phyloP scores from a whole-genome alignment of 139 green algal genomes.

The Monoraphidium neglectum region DNA sequence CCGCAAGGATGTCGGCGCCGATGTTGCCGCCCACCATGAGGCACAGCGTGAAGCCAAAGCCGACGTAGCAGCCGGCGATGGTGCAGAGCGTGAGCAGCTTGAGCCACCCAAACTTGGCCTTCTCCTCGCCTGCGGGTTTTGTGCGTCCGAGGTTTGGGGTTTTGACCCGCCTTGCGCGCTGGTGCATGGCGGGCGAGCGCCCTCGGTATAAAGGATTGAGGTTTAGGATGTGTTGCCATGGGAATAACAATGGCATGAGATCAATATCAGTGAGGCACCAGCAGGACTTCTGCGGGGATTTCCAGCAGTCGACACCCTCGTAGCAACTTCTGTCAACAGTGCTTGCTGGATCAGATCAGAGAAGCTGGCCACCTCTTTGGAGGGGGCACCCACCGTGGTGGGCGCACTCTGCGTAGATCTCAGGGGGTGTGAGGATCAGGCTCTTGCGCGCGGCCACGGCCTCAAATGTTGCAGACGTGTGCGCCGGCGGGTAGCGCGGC shows the following conservation, averaged over 20 bases:
- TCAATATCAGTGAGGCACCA: neutral
- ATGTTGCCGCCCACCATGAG: slow-evolving; percentile 30
- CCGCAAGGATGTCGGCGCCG: neutral
- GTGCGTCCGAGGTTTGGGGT: neutral
- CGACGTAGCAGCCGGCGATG: slow-evolving; percentile 44
- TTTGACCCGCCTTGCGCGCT: too few relatives aligned
- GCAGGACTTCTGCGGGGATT: neutral
- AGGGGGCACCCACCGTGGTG: slow-evolving; percentile 34
- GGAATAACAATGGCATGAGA: neutral
- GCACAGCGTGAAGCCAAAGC: slow-evolving; percentile 47
- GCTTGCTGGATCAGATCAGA: neutral
- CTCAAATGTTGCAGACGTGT: slow-evolving; percentile 39
- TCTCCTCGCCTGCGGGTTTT: slow-evolving; percentile 35
- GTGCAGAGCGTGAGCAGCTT: slow-evolving; percentile 40
- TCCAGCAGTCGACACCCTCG: neutral
- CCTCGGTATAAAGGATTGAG: neutral
- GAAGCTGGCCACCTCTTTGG: neutral
- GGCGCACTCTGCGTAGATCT: slow-evolving; percentile 46
- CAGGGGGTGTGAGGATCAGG: slow-evolving; percentile 35
- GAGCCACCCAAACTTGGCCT: slow-evolving; percentile 39
- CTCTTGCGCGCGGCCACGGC: slow-evolving; percentile 31
- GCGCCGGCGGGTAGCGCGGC: slow-evolving; percentile 30
- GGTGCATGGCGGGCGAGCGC: neutral
- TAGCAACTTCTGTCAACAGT: neutral
- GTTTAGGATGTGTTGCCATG: too few relatives aligned